Conservation (phyloP, 305 asterid genomes). For the Fraxinus paxiana region DNA sequence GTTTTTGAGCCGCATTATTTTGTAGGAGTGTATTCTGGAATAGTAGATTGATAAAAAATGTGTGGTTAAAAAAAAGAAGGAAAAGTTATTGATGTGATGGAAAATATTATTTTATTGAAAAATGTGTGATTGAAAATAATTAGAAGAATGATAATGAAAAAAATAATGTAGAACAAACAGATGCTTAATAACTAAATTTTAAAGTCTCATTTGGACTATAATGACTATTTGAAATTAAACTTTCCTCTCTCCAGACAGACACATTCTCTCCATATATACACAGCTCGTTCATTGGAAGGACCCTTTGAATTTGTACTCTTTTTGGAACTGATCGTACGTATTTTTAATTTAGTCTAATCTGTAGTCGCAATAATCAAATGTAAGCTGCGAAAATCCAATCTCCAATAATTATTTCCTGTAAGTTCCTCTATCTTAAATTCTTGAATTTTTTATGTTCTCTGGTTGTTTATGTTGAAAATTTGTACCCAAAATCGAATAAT, state of each 20-base stretch:
- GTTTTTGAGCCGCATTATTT: too few species aligned
- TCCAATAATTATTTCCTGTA: constrained; percentile 40
- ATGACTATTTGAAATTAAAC: not conserved
- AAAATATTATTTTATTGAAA: too few species aligned
- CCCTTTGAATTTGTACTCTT: constrained; percentile 1
- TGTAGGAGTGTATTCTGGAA: too few species aligned
- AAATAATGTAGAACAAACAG: not conserved
- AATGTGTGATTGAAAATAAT: too few species aligned
- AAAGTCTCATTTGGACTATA: not conserved
- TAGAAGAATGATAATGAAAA: too few species aligned
- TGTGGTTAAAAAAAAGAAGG: too few species aligned
- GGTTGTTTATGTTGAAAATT: constrained; percentile 21
- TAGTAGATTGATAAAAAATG: too few species aligned
- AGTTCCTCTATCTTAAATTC: constrained; percentile 22
- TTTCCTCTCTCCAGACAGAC: not conserved
- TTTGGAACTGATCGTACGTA: constrained; percentile 27
- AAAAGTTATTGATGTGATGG: too few species aligned
- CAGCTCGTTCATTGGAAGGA: not conserved
- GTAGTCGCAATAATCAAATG: constrained; percentile 39
- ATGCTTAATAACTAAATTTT: not conserved
- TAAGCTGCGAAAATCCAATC: constrained; percentile 29
- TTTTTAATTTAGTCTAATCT: not conserved
- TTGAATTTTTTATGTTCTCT: constrained; percentile 8
- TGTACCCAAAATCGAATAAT: constrained; percentile 20
- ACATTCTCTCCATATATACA: not conserved